phyloP scores from a whole-genome alignment of 306 rosid species.

The Lupinus albus region DNA sequence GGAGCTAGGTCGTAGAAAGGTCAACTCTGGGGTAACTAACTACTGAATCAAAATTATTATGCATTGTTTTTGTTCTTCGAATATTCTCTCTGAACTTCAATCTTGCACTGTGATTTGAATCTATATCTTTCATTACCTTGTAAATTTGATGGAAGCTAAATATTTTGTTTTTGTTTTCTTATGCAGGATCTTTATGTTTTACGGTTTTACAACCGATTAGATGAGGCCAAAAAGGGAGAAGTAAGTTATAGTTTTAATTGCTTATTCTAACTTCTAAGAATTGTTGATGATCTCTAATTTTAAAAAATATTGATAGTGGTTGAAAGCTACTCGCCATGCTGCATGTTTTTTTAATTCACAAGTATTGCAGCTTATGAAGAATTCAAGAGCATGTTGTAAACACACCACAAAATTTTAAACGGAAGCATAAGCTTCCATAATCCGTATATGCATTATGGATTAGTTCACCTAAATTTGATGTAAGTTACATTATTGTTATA shows the following conservation, averaged over 20 bases:
- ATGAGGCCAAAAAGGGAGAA: slow-evolving; percentile 91
- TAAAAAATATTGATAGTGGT: neutral
- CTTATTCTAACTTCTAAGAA: slow-evolving; percentile 28
- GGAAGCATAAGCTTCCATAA: slow-evolving; percentile 22
- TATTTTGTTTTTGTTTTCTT: slow-evolving; percentile 30
- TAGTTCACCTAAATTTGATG: slow-evolving; percentile 14
- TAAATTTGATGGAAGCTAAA: slow-evolving; percentile 41
- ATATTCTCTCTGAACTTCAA: slow-evolving; percentile 31
- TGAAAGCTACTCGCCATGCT: slow-evolving; percentile 28
- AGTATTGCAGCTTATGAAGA: slow-evolving; percentile 27
- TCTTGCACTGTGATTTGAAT: neutral
- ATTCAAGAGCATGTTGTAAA: slow-evolving; percentile 23
- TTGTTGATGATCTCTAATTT: neutral
- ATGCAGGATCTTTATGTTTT: slow-evolving; percentile 83
- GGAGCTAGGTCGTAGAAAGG: slow-evolving; percentile 77
- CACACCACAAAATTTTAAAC: slow-evolving; percentile 4
- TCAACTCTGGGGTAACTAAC: slow-evolving; percentile 64
- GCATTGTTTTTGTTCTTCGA: slow-evolving; percentile 12
- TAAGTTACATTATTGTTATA: slow-evolving; percentile 18
- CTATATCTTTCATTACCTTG: slow-evolving; percentile 24
- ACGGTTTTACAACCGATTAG: slow-evolving; percentile 84
- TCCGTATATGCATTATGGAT: neutral
- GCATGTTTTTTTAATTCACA: slow-evolving; percentile 11
- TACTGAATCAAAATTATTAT: slow-evolving; percentile 27
- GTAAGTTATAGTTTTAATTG: slow-evolving; percentile 56